Evolutionary conservation across 2,329 filamentous ascomycete genomes (phyloP).

Genomic region (Arthrobotrys megalospora): DNA sequence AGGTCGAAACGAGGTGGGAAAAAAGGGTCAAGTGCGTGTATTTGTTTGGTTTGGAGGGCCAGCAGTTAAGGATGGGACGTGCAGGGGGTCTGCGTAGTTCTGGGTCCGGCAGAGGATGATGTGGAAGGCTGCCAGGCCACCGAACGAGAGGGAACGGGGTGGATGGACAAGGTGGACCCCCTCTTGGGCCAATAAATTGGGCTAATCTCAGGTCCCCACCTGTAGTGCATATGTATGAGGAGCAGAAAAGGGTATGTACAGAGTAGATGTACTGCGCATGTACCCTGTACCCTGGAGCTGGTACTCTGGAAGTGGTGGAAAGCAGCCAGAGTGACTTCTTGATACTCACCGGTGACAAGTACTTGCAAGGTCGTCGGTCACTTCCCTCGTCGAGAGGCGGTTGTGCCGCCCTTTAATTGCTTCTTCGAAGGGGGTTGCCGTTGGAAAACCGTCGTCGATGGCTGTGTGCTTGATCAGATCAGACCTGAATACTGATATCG

Average conservation of each 20-base stretch:
- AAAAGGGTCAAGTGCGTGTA: constrained; percentile 53
- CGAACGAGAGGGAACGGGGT: not conserved
- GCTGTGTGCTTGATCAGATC: constrained; percentile 2
- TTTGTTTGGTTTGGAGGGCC: constrained; percentile 47
- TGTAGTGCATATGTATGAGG: constrained; percentile 13
- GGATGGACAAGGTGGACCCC: constrained; percentile 15
- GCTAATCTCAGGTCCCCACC: constrained; percentile 29
- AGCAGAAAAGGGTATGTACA: not conserved
- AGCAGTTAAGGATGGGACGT: constrained; percentile 39
- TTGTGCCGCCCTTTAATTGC: constrained; percentile 53
- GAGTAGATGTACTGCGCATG: not conserved
- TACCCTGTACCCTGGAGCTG: constrained; percentile 6
- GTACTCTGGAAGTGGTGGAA: not conserved
- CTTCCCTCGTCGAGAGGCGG: constrained; percentile 38
- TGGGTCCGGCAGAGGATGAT: constrained; percentile 49
- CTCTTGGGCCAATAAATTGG: constrained; percentile 59
- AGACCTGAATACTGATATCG: not conserved
- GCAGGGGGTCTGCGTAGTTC: constrained; percentile 42
- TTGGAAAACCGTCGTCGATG: constrained; percentile 17
- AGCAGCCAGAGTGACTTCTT: not conserved
- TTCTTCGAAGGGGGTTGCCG: constrained; percentile 48
- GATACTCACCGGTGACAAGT: constrained; percentile 34
- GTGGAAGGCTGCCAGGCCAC: constrained; percentile 15
- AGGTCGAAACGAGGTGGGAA: constrained; percentile 45
- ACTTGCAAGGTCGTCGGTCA: constrained; percentile 32